Conservation (phyloP, 2,329 filamentous ascomycete genomes). For the Nemania bipapillata region DNA sequence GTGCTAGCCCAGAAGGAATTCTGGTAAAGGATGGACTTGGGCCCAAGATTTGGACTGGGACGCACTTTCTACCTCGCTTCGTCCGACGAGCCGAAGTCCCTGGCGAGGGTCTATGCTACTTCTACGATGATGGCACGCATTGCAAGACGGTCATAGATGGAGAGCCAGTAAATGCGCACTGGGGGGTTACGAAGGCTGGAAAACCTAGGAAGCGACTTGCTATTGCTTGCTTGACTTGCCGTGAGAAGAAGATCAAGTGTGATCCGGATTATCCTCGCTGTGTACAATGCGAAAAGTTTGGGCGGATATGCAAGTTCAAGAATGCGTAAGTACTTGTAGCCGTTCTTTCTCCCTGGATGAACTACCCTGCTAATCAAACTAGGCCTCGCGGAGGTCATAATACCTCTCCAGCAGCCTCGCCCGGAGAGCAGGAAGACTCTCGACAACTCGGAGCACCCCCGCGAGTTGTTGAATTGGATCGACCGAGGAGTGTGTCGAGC, state of each 20-base stretch:
- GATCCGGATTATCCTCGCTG: constrained; percentile 89
- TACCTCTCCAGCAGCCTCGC: constrained; percentile 64
- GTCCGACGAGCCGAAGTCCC: constrained; percentile 73
- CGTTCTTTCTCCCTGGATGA: background rate
- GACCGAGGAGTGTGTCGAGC: constrained; percentile 59
- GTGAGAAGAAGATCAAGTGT: constrained; percentile 98
- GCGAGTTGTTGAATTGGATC: constrained; percentile 53
- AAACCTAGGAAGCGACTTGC: constrained; percentile 91
- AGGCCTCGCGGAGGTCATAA: constrained; percentile 70
- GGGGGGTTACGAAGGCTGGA: constrained; percentile 93
- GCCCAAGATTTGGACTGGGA: constrained; percentile 76
- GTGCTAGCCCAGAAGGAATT: constrained; percentile 56
- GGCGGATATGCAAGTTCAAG: constrained; percentile 83
- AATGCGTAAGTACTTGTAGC: constrained; percentile 74
- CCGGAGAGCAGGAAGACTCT: constrained; percentile 61
- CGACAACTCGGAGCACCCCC: constrained; percentile 52
- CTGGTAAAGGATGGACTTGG: constrained; percentile 69
- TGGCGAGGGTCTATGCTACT: constrained; percentile 83
- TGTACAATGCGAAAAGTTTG: constrained; percentile 91
- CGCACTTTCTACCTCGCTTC: constrained; percentile 73
- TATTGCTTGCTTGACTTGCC: constrained; percentile 84
- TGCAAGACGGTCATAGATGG: constrained; percentile 87
- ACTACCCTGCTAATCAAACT: constrained; percentile 36
- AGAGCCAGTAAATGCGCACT: constrained; percentile 86
- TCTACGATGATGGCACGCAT: constrained; percentile 85